Evolutionary conservation across 1,284 basidiomycete species (phyloP).

Genomic region (Sporisorium graminicola): DNA sequence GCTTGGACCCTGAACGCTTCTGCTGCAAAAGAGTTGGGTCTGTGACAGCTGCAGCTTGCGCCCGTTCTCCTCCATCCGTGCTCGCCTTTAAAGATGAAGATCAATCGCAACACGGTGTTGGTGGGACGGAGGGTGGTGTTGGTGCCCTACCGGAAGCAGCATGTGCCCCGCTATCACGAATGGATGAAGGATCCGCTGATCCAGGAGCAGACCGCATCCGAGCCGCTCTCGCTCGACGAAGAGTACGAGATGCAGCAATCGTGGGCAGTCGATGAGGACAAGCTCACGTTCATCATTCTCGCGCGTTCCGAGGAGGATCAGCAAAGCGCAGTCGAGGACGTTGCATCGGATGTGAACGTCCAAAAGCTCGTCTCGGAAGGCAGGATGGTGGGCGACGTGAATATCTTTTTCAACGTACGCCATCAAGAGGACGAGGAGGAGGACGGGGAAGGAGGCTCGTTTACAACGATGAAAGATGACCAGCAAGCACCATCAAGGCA

Average conservation of each 20-base stretch:
- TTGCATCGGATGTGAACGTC: conserved; percentile 15
- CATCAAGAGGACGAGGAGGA: conserved; percentile 43
- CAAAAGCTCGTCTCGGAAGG: conserved; percentile 43
- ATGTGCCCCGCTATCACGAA: conserved; percentile 76
- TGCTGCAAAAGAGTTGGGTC: neutral
- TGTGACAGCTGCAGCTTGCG: neutral
- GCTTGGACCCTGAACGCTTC: conserved; percentile 11
- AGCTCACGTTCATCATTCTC: conserved; percentile 91
- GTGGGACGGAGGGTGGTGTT: conserved; percentile 77
- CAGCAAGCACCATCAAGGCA: neutral
- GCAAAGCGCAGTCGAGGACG: neutral
- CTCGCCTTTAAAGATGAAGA: conserved; percentile 72
- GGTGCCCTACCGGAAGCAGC: conserved; percentile 76
- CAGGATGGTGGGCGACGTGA: conserved; percentile 90
- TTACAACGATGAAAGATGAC: neutral
- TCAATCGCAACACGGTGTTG: conserved; percentile 77
- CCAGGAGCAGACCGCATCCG: conserved; percentile 84
- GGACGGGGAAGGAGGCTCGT: conserved; percentile 70
- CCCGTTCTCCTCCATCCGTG: neutral
- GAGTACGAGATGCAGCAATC: conserved; percentile 92
- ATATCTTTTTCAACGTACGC: conserved; percentile 78
- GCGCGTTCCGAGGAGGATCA: conserved; percentile 44
- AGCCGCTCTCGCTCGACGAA: conserved; percentile 83
- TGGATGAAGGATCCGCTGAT: conserved; percentile 89
- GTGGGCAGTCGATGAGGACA: conserved; percentile 90